Evolutionary conservation across 2,329 filamentous ascomycete species (phyloP).

Genomic region (Allantophomopsis lycopodina): DNA sequence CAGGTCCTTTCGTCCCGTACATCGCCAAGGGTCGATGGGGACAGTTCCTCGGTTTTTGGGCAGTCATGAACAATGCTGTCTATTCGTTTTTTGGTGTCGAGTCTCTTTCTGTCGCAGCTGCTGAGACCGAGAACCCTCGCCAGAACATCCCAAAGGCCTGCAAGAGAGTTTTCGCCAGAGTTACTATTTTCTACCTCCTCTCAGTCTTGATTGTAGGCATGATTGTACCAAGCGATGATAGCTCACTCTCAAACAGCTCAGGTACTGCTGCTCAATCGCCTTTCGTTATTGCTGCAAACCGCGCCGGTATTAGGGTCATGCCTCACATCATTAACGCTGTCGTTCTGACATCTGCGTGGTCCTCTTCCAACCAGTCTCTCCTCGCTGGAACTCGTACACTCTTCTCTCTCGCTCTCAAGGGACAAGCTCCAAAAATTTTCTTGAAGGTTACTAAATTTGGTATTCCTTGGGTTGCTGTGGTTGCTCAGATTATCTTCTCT

Average conservation of each 20-base stretch:
- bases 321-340: slow-evolving; percentile 66
- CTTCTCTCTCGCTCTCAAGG: slow-evolving; percentile 43
- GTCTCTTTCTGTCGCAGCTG: slow-evolving; percentile 34
- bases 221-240: slow-evolving; percentile 55
- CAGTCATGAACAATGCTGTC: slow-evolving; percentile 31
- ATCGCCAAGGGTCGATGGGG: slow-evolving; percentile 41
- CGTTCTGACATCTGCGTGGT: slow-evolving; percentile 59
- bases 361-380: slow-evolving; percentile 54
- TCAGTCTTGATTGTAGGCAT: slow-evolving; percentile 58
- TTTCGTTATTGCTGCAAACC: slow-evolving; percentile 59
- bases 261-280: slow-evolving; percentile 33
- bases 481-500: no score
- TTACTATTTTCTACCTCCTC: slow-evolving; percentile 59
- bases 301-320: slow-evolving; percentile 52
- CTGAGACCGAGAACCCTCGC: slow-evolving; percentile 54
- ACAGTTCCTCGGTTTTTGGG: slow-evolving; percentile 52
- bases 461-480: slow-evolving; percentile 23
- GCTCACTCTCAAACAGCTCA: slow-evolving; percentile 24
- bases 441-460: slow-evolving; percentile 34
- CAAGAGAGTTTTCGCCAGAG: slow-evolving; percentile 67
- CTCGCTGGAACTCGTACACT: slow-evolving; percentile 43
- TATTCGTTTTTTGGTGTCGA: slow-evolving; percentile 33
- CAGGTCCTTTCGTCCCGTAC: slow-evolving; percentile 57
- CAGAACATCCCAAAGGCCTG: slow-evolving; percentile 58
- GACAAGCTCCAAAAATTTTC: slow-evolving; percentile 42